Base-by-base conservation (phyloP, 257 asterid genomes). In the Fraxinus excelsior region DNA sequence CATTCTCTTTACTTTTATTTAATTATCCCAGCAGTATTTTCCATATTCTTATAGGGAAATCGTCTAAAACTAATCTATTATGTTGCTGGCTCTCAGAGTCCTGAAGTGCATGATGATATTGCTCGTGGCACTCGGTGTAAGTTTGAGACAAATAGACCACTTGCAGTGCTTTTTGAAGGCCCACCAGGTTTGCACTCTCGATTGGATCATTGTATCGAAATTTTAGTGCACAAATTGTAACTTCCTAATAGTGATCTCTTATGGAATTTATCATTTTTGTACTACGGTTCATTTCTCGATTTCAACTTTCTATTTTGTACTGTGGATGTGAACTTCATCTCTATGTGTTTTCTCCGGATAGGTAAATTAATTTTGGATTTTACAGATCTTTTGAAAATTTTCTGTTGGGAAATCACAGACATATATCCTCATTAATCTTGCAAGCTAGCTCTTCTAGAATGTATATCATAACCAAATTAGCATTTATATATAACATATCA, bases 111-210 rank as follows among this genome's bases (percentile, higher is more conserved):
- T 80, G 98, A 95, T 84, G 89, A 90, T 67, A 93, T 95, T 86
- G 97, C 97, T 80, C 97, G 92, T 70, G 98, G 97, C 62, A 95
- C 99, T 40, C 89, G 99, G 67, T 80, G 91, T 67, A 95, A 93
- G 86, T 95, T 95, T 78, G 99, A 93, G 94, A 84, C 97, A n/a
- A 95, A 91, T 81, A 85, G 99, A 84, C 99, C 99, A 34, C 92
- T 93, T 73, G 98, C 97, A 21, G 97, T 95, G 71, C 89, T 95
- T 71, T 95, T 93, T 82, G 99, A 95, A 90, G 99, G 99, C 76
- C 99, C 99, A 76, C 97, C 99, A 89, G 98, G 99, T 94, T 67
- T 83, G 85, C 49, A 51, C 70, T 74, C 81, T 80, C 73, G 16
- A n/a, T 72, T 79, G 38, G 42, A 72, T 71, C 64, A 51, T 72